Evolutionary conservation across 345 rosid genomes (phyloP).

Genomic region (Microcos paniculata): DNA sequence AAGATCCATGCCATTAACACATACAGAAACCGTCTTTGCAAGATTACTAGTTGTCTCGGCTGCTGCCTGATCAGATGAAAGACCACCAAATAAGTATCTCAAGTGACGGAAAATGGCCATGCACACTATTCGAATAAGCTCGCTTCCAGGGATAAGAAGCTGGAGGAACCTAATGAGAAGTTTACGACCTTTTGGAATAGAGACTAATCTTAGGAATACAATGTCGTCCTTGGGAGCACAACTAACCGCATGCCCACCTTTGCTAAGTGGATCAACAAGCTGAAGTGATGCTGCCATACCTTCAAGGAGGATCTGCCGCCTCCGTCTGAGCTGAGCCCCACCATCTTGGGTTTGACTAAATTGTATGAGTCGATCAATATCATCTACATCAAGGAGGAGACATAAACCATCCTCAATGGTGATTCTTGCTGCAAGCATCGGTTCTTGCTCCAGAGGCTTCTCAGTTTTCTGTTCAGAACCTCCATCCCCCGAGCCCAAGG

Average conservation of each 20-base stretch:
- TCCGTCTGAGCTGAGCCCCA: conserved; percentile 70
- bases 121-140: conserved; percentile 78
- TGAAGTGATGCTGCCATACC: conserved; percentile 89
- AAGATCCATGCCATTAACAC: conserved; percentile 80
- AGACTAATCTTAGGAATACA: conserved; percentile 67
- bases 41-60: conserved; percentile 64
- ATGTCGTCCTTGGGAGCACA: conserved; percentile 70
- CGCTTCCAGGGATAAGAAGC: conserved; percentile 82
- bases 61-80: conserved; percentile 61
- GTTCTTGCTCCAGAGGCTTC: conserved; percentile 88
- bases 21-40: conserved; percentile 58
- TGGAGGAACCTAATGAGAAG: conserved; percentile 62
- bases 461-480: conserved; percentile 58
- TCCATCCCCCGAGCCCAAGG: conserved; percentile 50
- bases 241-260: conserved; percentile 48
- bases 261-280: conserved; percentile 87
- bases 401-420: conserved; percentile 77
- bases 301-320: conserved; percentile 71
- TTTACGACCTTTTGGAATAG: conserved; percentile 87
- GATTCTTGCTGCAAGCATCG: conserved; percentile 95
- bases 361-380: conserved; percentile 74
- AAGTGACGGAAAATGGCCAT: conserved; percentile 95
- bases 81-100: conserved; percentile 80
- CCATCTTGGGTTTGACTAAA: conserved; percentile 79
- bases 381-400: conserved; percentile 82